A percentile compares a stretch with the other conserved stretches of the same genome.
Evolutionary conservation across 805 yeast species (phyloP).

Genomic region (Starmerella apis): DNA sequence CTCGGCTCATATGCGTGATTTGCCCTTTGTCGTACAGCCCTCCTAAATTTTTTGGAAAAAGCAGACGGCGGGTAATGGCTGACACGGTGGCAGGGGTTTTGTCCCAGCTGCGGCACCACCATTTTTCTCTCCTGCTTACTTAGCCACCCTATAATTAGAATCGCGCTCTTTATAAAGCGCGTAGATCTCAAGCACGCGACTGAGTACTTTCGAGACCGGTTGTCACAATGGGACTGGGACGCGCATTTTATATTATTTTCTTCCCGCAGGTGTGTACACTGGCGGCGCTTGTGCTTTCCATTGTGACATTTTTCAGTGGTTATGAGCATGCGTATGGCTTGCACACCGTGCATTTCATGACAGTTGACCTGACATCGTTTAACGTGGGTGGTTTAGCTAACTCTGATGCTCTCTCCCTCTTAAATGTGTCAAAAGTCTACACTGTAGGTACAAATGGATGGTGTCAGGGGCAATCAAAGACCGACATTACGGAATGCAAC

Average conservation of each 20-base stretch:
- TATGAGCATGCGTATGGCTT: constrained; percentile 37
- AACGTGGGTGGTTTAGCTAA: constrained; percentile 19
- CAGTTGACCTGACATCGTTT: constrained; percentile 37
- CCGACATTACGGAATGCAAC: constrained; percentile 37
- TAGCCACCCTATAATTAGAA: constrained; percentile 15
- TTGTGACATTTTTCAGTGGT: constrained; percentile 47
- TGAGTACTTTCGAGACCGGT: neutral
- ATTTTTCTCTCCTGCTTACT: neutral
- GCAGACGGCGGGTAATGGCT: neutral
- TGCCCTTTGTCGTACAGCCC: neutral
- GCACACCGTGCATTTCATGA: constrained; percentile 40
- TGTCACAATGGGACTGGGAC: constrained; percentile 19
- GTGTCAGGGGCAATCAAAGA: constrained; percentile 38
- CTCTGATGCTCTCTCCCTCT: constrained; percentile 1
- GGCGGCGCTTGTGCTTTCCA: constrained; percentile 39
- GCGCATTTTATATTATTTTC: constrained; percentile 28
- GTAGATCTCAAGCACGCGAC: neutral
- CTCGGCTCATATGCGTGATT: too few relatives aligned
- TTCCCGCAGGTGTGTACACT: constrained; percentile 31
- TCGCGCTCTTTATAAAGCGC: neutral
- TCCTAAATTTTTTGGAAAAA: neutral
- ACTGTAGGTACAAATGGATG: constrained; percentile 56
- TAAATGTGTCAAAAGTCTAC: constrained; percentile 41
- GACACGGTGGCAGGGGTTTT: neutral
- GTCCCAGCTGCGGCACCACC: neutral